These are phyloP conservation scores for Globisporangium alternatum DNA, from an alignment of 352 stramenopile genomes.

Conservation along the genomic window DNA sequence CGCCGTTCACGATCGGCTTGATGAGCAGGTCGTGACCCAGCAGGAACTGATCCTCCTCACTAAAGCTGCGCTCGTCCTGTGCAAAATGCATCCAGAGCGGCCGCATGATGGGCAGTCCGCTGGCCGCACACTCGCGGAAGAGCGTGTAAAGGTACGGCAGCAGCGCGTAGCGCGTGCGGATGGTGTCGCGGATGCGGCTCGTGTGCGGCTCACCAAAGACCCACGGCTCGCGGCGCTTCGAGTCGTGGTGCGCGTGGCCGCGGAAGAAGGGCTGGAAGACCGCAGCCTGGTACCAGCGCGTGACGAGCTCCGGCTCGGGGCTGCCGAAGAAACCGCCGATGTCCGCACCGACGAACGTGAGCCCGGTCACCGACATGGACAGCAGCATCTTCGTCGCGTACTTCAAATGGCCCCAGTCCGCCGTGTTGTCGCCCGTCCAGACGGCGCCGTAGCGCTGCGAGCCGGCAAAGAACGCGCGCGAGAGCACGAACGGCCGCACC, in stretches of 20 bases:
- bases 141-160: slow-evolving; percentile 95
- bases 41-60: slow-evolving; percentile 94
- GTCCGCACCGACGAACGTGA: slow-evolving; percentile 98
- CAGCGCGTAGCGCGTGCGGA: slow-evolving; percentile 95
- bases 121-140: slow-evolving; percentile 61
- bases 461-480: slow-evolving; percentile 96
- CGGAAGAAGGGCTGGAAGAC: slow-evolving; percentile 99
- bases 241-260: slow-evolving; percentile 98
- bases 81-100: slow-evolving; percentile 97
- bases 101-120: slow-evolving; percentile 87
- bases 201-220: slow-evolving; percentile 96
- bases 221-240: slow-evolving; percentile 97
- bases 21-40: slow-evolving; percentile 94
- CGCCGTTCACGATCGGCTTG: slow-evolving; percentile 92
- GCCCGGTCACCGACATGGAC: slow-evolving; percentile 92
- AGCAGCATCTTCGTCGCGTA: slow-evolving; percentile 97
- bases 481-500: slow-evolving; percentile 97
- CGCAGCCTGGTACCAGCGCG: slow-evolving; percentile 94
- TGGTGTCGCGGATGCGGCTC: slow-evolving; percentile 81
- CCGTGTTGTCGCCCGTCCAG: slow-evolving; percentile 98
- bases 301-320: slow-evolving; percentile 95
- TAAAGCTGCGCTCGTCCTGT: slow-evolving; percentile 75
- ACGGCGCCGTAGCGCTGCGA: slow-evolving; percentile 97
- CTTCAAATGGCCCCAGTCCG: slow-evolving; percentile 95
- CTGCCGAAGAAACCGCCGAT: slow-evolving; percentile 99